Evolutionary conservation across 2,329 filamentous ascomycete species (phyloP).

Genomic region (Thielaviopsis musarum): DNA sequence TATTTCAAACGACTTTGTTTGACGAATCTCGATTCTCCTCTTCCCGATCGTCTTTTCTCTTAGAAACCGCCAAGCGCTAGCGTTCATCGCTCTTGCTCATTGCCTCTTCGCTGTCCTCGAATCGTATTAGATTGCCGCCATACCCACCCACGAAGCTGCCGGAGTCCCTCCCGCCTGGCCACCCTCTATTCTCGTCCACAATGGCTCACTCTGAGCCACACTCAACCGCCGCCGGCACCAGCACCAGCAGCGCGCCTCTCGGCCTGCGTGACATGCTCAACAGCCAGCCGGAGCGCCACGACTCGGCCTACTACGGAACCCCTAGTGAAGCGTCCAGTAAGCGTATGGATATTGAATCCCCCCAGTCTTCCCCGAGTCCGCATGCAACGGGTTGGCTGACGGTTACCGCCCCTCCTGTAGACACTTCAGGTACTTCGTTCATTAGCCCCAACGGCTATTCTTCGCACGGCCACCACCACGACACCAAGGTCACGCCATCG

Average conservation of each 20-base stretch:
- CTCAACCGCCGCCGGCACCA: neutral
- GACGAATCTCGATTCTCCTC: neutral
- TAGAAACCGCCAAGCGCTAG: neutral
- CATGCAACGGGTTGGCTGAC: conserved; percentile 9
- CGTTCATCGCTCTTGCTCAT: neutral
- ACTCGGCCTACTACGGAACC: conserved; percentile 12
- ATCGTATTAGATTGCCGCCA: neutral
- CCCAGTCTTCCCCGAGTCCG: conserved; percentile 12
- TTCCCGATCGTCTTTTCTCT: neutral
- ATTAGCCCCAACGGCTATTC: conserved; percentile 9
- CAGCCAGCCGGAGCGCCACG: conserved; percentile 8
- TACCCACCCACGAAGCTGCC: neutral
- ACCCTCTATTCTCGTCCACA: neutral
- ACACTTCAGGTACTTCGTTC: conserved; percentile 27
- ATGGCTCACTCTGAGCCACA: neutral
- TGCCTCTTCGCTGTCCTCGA: neutral
- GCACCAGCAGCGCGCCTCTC: conserved; percentile 3
- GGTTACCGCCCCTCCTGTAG: conserved; percentile 17
- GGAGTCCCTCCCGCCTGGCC: conserved; percentile 7
- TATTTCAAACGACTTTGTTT: neutral
- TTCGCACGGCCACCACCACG: conserved; percentile 21
- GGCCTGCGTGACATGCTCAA: conserved; percentile 11
- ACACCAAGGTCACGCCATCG: conserved; percentile 30
- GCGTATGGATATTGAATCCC: conserved; percentile 13
- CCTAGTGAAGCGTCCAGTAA: conserved; percentile 12